These are phyloP conservation scores for Allium sativum DNA, from an alignment of 106 monocot genomes.

Conservation along the genomic window DNA sequence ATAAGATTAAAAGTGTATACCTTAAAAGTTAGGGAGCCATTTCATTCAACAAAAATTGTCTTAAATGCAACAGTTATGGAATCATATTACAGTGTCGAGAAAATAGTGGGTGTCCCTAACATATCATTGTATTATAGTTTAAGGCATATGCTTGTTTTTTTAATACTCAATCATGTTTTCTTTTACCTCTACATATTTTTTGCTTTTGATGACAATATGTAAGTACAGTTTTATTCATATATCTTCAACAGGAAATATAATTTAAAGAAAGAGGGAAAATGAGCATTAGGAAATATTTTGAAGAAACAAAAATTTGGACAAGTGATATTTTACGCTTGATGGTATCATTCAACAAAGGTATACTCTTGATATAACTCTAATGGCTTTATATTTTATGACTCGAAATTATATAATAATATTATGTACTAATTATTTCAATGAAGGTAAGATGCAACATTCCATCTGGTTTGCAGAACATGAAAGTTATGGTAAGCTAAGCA, in stretches of 20 bases:
- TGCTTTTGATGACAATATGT: not conserved
- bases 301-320: slow-evolving; percentile 81
- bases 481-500: slow-evolving; percentile 11
- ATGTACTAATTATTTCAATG: slow-evolving; percentile 3
- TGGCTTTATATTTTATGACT: not conserved
- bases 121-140: no score
- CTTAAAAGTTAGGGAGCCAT: no score
- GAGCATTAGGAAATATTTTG: slow-evolving; percentile 75
- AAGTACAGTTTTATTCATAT: no score
- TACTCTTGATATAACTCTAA: not conserved
- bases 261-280: slow-evolving; percentile 70
- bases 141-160: no score
- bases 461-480: slow-evolving; percentile 54
- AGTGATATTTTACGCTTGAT: slow-evolving; percentile 69
- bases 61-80: no score
- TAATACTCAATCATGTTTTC: no score
- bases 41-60: no score
- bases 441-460: slow-evolving; percentile 78
- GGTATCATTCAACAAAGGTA: slow-evolving; percentile 81
- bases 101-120: no score
- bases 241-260: slow-evolving; percentile 49
- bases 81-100: no score
- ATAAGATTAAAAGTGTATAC: no score
- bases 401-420: slow-evolving; percentile 4
- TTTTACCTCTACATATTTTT: not conserved